These are phyloP conservation scores for Pythium scleroteichum DNA, from an alignment of 352 stramenopile species.

Conservation along the genomic window DNA sequence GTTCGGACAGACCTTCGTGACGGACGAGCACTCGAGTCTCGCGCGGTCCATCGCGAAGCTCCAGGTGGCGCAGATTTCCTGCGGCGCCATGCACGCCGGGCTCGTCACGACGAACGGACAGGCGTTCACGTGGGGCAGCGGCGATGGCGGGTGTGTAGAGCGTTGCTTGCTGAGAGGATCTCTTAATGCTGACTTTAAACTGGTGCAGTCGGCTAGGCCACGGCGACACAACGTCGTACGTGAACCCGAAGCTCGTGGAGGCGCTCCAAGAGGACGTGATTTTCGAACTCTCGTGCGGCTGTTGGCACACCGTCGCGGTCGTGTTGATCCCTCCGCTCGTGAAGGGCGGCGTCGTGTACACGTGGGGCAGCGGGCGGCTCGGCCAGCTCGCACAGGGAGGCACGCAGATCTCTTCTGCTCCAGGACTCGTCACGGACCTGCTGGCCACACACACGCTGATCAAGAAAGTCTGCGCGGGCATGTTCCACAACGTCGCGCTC, in stretches of 20 bases:
- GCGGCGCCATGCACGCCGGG: constrained; percentile 72
- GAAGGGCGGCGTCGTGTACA: constrained; percentile 89
- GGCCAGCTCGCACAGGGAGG: constrained; percentile 79
- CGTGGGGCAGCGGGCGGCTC: constrained; percentile 92
- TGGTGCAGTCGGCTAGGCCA: constrained; percentile 62
- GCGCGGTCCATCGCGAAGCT: constrained; percentile 59
- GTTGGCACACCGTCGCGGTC: constrained; percentile 89
- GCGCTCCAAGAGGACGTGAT: constrained; percentile 71
- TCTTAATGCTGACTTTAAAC: not conserved
- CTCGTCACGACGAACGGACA: constrained; percentile 75
- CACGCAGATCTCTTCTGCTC: constrained; percentile 65
- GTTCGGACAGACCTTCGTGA: constrained; percentile 73
- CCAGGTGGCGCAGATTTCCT: constrained; percentile 71
- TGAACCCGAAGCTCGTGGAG: constrained; percentile 77
- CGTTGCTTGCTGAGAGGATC: not conserved
- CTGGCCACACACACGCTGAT: constrained; percentile 80
- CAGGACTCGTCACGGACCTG: constrained; percentile 82
- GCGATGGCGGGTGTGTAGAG: constrained; percentile 79
- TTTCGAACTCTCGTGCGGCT: constrained; percentile 76
- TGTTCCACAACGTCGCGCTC: constrained; percentile 91
- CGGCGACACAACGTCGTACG: constrained; percentile 66
- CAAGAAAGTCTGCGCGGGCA: constrained; percentile 83
- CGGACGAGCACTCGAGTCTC: constrained; percentile 56
- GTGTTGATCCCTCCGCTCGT: constrained; percentile 86
- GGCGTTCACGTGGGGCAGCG: constrained; percentile 79